Evolutionary conservation across 768 basidiomycete genomes (phyloP).

Genomic region (Russula earlei): DNA sequence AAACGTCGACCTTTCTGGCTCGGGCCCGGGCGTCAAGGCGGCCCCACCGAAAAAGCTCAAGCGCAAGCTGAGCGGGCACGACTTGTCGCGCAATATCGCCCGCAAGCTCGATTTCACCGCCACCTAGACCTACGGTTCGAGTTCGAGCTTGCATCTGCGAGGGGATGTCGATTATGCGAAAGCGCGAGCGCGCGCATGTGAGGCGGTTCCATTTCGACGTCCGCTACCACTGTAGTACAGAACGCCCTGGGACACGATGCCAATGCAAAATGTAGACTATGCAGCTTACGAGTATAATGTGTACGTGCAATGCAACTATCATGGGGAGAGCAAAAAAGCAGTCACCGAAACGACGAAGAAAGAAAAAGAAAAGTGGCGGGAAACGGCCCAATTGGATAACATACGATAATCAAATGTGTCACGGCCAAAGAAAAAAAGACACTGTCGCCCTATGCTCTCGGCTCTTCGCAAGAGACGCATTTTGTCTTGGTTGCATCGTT

Average conservation of each 20-base stretch:
- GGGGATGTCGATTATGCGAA: not conserved
- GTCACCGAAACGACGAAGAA: not conserved
- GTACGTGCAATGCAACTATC: slow-evolving; percentile 13
- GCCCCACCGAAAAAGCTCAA: slow-evolving; percentile 49
- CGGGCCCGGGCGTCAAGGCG: slow-evolving; percentile 46
- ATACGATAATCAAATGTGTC: slow-evolving; percentile 13
- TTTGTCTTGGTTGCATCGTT: slow-evolving; percentile 24
- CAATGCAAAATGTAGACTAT: slow-evolving; percentile 19
- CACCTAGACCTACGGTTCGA: slow-evolving; percentile 30
- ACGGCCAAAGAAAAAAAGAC: not conserved
- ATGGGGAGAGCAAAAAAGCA: not conserved
- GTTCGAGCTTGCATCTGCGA: too few relatives aligned
- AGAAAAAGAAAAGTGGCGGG: not conserved
- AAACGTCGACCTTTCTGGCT: slow-evolving; percentile 45
- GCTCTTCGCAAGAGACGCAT: slow-evolving; percentile 27
- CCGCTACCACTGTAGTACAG: slow-evolving; percentile 3
- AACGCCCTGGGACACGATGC: slow-evolving; percentile 14
- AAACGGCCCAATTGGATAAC: slow-evolving; percentile 5
- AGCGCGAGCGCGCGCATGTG: not conserved
- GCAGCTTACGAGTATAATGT: slow-evolving; percentile 20
- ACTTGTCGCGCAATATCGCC: slow-evolving; percentile 45
- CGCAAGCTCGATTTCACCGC: slow-evolving; percentile 63
- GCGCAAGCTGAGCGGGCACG: slow-evolving; percentile 56
- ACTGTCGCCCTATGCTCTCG: slow-evolving; percentile 6
- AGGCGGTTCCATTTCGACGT: slow-evolving; percentile 2